Evolutionary conservation across 768 basidiomycete species (phyloP).

Genomic region (Galerina marginata): DNA sequence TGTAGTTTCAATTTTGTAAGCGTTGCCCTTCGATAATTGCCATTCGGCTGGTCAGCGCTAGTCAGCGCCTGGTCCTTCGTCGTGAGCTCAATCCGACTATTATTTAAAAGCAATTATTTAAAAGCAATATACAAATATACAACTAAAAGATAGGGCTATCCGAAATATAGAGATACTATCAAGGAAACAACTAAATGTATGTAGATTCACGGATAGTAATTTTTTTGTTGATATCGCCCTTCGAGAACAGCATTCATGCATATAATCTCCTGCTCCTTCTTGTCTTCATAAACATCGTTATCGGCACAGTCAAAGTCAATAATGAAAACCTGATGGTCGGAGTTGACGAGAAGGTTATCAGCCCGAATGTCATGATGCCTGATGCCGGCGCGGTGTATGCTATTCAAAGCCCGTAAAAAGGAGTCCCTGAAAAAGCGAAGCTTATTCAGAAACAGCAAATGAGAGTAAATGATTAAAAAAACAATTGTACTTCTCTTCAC

Average conservation of each 20-base stretch:
- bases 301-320: slow-evolving; percentile 31
- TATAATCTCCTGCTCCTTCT: background rate
- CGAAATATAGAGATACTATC: too few relatives aligned
- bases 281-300: background rate
- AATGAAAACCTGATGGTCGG: slow-evolving; percentile 16
- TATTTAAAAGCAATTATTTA: too few relatives aligned
- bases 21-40: too few relatives aligned
- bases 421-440: slow-evolving; percentile 11
- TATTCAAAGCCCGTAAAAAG: slow-evolving; percentile 18
- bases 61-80: too few relatives aligned
- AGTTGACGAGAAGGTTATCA: slow-evolving; percentile 26
- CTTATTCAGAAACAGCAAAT: background rate
- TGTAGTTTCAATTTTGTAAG: too few relatives aligned
- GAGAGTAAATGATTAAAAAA: background rate
- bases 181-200: too few relatives aligned
- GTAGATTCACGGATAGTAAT: background rate
- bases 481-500: background rate
- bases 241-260: background rate
- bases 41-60: too few relatives aligned
- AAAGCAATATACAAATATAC: too few relatives aligned
- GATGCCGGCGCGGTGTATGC: slow-evolving; percentile 29
- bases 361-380: slow-evolving; percentile 30
- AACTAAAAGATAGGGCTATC: too few relatives aligned
- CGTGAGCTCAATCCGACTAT: too few relatives aligned
- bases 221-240: background rate